Evolutionary conservation across 2,329 filamentous ascomycete species (phyloP).

Genomic region (Epichloe bromicola): DNA sequence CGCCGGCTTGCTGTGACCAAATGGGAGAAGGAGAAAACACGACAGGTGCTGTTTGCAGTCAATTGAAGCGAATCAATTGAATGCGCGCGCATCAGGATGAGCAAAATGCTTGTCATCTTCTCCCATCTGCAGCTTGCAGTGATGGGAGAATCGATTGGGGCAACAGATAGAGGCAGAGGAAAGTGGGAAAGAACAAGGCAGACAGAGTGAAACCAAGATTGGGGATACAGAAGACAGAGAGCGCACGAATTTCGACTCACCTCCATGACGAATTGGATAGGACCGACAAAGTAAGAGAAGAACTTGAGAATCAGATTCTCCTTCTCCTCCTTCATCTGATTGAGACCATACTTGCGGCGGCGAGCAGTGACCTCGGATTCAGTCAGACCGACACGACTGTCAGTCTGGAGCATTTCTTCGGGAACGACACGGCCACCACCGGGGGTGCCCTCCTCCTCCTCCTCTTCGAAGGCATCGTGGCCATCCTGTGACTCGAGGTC

Average conservation of each 20-base stretch:
- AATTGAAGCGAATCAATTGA: neutral
- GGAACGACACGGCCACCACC: constrained; percentile 50
- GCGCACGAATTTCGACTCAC: constrained; percentile 29
- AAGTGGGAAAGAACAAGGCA: neutral
- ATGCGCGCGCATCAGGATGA: neutral
- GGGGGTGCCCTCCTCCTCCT: constrained; percentile 35
- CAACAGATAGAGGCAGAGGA: neutral
- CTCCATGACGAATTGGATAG: constrained; percentile 93
- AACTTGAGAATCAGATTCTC: constrained; percentile 79
- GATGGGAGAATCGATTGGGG: neutral
- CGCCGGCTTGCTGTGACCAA: neutral
- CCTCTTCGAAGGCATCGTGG: constrained; percentile 49
- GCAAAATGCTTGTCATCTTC: neutral
- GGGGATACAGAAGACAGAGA: neutral
- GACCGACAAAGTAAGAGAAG: constrained; percentile 69
- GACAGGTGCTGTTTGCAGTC: neutral
- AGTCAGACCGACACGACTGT: constrained; percentile 59
- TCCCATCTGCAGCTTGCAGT: neutral
- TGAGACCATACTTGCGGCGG: constrained; percentile 65
- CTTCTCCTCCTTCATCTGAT: constrained; percentile 86
- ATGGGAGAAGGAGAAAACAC: neutral
- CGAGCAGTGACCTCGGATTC: constrained; percentile 50
- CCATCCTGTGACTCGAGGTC: constrained; percentile 76
- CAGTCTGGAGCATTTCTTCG: constrained; percentile 66
- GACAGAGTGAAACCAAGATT: neutral